These are phyloP conservation scores for Lactifluus pinguis DNA, from an alignment of 768 basidiomycete species.

Conservation along the genomic window DNA sequence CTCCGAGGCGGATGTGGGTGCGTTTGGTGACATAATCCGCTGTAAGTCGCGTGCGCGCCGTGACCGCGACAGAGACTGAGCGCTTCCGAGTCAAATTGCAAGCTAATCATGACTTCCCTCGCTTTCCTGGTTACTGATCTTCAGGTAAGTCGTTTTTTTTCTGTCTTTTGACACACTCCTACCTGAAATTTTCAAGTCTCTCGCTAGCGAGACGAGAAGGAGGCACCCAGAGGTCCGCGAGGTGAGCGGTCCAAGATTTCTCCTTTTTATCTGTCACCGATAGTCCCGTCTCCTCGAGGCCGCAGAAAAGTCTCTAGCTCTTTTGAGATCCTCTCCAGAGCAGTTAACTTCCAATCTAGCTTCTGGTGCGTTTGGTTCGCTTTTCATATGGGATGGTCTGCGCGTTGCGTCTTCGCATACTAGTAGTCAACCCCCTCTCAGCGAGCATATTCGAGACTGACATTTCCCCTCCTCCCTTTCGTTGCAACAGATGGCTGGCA, in stretches of 20 bases:
- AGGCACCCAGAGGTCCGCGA: constrained; percentile 92
- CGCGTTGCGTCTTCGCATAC: no score
- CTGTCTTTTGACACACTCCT: not conserved
- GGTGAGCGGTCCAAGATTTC: constrained; percentile 35
- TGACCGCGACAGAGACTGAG: no score
- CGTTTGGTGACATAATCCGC: no score
- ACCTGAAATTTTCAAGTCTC: constrained; percentile 40
- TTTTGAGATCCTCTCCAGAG: constrained; percentile 75
- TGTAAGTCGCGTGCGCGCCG: no score
- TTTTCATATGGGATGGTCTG: not conserved
- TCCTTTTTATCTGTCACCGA: not conserved
- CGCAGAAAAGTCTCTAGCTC: constrained; percentile 77
- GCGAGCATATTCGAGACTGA: not conserved
- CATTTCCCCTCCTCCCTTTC: not conserved
- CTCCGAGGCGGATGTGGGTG: no score
- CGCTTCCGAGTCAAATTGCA: no score
- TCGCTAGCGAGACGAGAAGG: constrained; percentile 81
- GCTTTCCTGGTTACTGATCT: constrained; percentile 67
- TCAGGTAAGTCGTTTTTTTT: constrained; percentile 36
- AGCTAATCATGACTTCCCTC: constrained; percentile 47
- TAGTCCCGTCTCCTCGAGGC: constrained; percentile 36
- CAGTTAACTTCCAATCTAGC: constrained; percentile 63
- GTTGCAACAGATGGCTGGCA: constrained; percentile 55
- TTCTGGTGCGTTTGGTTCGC: constrained; percentile 40
- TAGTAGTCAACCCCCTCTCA: not conserved